phyloP scores from a whole-genome alignment of 129 eudicot genomes.

The sunflower (Helianthus annuus) region HanXRQr2.0-SUNRISE NC_035439.2:137775581-137776080 shows the following conservation, averaged over 20 bases:
- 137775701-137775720: constrained; percentile 45
- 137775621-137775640: constrained; percentile 56
- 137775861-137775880: constrained; percentile 60
- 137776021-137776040: constrained; percentile 42
- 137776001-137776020: constrained; percentile 53
- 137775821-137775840: constrained; percentile 49
- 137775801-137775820: constrained; percentile 41
- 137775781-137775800: constrained; percentile 58
- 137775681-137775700: constrained; percentile 56
- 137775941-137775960: constrained; percentile 52
- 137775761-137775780: constrained; percentile 61
- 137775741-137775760: constrained; percentile 47
- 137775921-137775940: constrained; percentile 56
- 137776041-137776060: constrained; percentile 43
- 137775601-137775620: constrained; percentile 52
- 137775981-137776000: constrained; percentile 49
- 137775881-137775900: constrained; percentile 43
- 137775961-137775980: constrained; percentile 63
- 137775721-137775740: constrained; percentile 42
- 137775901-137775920: constrained; percentile 48
- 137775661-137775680: constrained; percentile 76
- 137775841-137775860: constrained; percentile 59
- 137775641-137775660: constrained; percentile 61
- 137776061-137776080: constrained; percentile 58
- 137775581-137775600: constrained; percentile 69